Evolutionary conservation across 2,329 filamentous ascomycete species (phyloP).

Genomic region (Colletotrichum sidae): DNA sequence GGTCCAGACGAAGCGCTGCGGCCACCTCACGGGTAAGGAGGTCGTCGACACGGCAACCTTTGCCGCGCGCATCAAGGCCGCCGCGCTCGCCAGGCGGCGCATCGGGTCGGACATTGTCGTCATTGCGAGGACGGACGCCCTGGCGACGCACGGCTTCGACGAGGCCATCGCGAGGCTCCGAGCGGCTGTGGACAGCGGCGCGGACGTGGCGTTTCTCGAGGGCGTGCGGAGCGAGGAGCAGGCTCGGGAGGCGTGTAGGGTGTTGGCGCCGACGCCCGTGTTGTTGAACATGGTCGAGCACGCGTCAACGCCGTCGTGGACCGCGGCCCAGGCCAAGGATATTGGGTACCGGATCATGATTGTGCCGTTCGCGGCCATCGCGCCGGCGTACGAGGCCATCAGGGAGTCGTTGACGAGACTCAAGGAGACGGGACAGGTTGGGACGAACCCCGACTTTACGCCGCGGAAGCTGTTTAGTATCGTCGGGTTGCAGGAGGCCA

Average conservation of each 20-base stretch:
- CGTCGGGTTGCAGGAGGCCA: slow-evolving; percentile 62
- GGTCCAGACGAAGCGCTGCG: slow-evolving; percentile 73
- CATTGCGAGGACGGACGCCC: slow-evolving; percentile 73
- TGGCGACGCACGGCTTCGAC: slow-evolving; percentile 67
- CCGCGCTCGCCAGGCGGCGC: slow-evolving; percentile 59
- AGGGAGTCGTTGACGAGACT: slow-evolving; percentile 50
- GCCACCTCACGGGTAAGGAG: slow-evolving; percentile 71
- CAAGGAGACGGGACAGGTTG: slow-evolving; percentile 50
- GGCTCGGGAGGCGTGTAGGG: slow-evolving; percentile 56
- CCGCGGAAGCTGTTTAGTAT: slow-evolving; percentile 63
- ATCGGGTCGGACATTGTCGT: slow-evolving; percentile 69
- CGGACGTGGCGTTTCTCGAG: slow-evolving; percentile 71
- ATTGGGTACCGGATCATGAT: slow-evolving; percentile 71
- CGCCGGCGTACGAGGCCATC: slow-evolving; percentile 58
- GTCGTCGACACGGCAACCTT: slow-evolving; percentile 65
- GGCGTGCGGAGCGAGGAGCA: slow-evolving; percentile 65
- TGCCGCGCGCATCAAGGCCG: slow-evolving; percentile 67
- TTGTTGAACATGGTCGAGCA: slow-evolving; percentile 69
- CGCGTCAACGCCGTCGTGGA: slow-evolving; percentile 65
- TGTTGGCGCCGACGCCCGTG: slow-evolving; percentile 61
- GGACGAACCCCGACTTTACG: slow-evolving; percentile 55
- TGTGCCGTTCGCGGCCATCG: slow-evolving; percentile 63
- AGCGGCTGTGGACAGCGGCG: slow-evolving; percentile 64
- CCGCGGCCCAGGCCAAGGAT: slow-evolving; percentile 62
- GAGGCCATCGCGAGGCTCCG: slow-evolving; percentile 63